Evolutionary conservation across 805 yeast species (phyloP), one percentile per base, ranked within the genome.

Genomic region (Schwanniomyces polymorphus): DNA sequence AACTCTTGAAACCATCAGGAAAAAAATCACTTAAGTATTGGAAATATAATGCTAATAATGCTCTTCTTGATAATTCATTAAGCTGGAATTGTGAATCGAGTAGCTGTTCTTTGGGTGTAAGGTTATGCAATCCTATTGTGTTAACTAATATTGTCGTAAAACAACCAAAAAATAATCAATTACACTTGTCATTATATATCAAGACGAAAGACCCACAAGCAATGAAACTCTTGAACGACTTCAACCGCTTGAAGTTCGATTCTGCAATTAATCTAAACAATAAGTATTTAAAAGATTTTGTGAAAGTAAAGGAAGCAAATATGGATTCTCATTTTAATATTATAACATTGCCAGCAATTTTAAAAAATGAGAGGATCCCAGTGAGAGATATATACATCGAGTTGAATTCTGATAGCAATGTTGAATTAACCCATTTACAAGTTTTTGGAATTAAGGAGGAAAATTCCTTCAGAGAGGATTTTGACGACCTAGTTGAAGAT

Each of bases 41-140:
- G 64, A 61, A 65, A 42, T 64, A 44, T 43, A 70, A 73, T 51
- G 78, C 77, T 10, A 73, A 72, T 52, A 70, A 67, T 45, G 57
- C 63, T 2, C 51, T 73, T 17, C 49, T 66, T 5, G 74, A 73
- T 45, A 67, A 67, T 7, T 72, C 64, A 1, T 45, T 51, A 9
- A 47, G 47, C 35, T 73, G 77, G 78, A 57, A 58, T 28, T 68
- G 76, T 52, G 58, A 54, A 12, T 51, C 65, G 0, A 46, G 49
- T 16, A 43, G 44, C 5, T 70, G 76, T 46, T 54, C 71, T 5
- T 44, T 71, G 14, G 78, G 78, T 0, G 50, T 73, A 9, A 58
- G 74, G 31, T 48, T 73, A 31, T 60, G 63, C 31, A 54, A 55
- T 27, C 52, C 72, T 2, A 52, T 70, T 2, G 62, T 73, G 7